These are phyloP conservation scores for Ophiobolus disseminans DNA, from an alignment of 2,329 filamentous ascomycete genomes.

Conservation along the genomic window DNA sequence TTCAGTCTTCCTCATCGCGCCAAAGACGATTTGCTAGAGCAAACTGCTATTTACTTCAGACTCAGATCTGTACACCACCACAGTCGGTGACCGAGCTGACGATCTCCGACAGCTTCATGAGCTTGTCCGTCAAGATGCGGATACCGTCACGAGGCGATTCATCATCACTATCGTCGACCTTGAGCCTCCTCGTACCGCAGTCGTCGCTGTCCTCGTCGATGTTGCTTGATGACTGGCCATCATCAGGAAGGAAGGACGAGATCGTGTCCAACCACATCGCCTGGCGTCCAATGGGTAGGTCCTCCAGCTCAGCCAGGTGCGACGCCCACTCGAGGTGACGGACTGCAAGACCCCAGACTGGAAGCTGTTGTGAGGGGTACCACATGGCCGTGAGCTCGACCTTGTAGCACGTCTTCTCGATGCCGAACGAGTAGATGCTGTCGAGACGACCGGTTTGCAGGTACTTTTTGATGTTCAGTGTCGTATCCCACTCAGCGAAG, in stretches of 20 bases:
- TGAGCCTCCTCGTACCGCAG: conserved; percentile 8
- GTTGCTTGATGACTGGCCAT: conserved; percentile 24
- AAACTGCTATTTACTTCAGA: no score
- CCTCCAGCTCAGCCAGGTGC: conserved; percentile 36
- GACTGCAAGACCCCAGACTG: conserved; percentile 42
- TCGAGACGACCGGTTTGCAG: conserved; percentile 28
- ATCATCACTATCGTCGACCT: neutral
- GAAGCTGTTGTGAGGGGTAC: conserved; percentile 25
- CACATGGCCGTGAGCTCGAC: conserved; percentile 37
- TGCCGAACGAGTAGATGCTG: conserved; percentile 40
- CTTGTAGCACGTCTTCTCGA: conserved; percentile 36
- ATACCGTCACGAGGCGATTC: conserved; percentile 27
- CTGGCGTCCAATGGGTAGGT: conserved; percentile 26
- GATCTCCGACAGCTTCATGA: conserved; percentile 37
- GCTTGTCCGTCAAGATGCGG: conserved; percentile 25
- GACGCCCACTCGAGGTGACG: conserved; percentile 40
- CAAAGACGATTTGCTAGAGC: no score
- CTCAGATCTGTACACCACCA: conserved; percentile 11
- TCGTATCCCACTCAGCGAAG: conserved; percentile 30
- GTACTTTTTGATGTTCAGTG: conserved; percentile 18
- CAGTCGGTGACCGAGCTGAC: conserved; percentile 21
- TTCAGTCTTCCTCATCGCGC: no score
- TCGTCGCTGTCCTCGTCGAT: conserved; percentile 12
- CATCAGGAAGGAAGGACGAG: conserved; percentile 36
- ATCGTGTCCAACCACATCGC: conserved; percentile 33